A percentile compares a stretch with the other conserved stretches of the same genome.
These are phyloP conservation scores for Anthostomella pinea DNA, from an alignment of 2,329 filamentous ascomycete genomes.

Conservation along the genomic window DNA sequence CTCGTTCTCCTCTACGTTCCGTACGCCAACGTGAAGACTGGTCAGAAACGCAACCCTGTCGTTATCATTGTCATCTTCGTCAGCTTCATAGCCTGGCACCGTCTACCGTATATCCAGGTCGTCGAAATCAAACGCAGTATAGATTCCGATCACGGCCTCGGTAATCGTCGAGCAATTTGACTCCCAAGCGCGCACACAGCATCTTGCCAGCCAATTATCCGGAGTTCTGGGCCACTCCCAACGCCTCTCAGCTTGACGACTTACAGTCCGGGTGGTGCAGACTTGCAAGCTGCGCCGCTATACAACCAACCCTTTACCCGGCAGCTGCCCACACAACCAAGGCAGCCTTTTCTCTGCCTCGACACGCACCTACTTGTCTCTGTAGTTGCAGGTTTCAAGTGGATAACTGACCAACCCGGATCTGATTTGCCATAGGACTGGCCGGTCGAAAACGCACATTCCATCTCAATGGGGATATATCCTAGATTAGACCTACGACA, in stretches of 20 bases:
- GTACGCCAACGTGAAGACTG: too few species aligned
- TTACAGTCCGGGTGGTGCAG: slow-evolving; percentile 21
- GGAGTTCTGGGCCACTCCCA: slow-evolving; percentile 17
- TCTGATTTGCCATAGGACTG: slow-evolving; percentile 23
- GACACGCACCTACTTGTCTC: neutral
- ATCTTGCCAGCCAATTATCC: slow-evolving; percentile 23
- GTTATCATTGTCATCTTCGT: too few species aligned
- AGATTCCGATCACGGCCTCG: too few species aligned
- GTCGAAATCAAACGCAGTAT: too few species aligned
- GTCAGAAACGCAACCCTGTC: too few species aligned
- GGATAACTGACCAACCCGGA: slow-evolving; percentile 2
- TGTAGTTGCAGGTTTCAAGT: too few species aligned
- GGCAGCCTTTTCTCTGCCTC: slow-evolving; percentile 8
- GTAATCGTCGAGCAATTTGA: slow-evolving; percentile 2
- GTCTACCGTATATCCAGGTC: too few species aligned
- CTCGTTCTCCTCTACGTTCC: too few species aligned
- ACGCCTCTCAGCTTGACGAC: slow-evolving; percentile 20
- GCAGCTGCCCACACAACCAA: slow-evolving; percentile 19
- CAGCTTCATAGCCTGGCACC: too few species aligned
- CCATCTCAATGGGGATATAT: slow-evolving; percentile 54
- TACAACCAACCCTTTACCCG: slow-evolving; percentile 22
- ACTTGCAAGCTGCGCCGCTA: slow-evolving; percentile 22
- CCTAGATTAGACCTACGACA: slow-evolving; percentile 48
- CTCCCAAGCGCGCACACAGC: slow-evolving; percentile 3
- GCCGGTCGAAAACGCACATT: slow-evolving; percentile 14